A percentile compares a stretch with the other conserved stretches of the same genome.
Conservation (phyloP, 768 basidiomycete species). For the Galerina marginata region DNA sequence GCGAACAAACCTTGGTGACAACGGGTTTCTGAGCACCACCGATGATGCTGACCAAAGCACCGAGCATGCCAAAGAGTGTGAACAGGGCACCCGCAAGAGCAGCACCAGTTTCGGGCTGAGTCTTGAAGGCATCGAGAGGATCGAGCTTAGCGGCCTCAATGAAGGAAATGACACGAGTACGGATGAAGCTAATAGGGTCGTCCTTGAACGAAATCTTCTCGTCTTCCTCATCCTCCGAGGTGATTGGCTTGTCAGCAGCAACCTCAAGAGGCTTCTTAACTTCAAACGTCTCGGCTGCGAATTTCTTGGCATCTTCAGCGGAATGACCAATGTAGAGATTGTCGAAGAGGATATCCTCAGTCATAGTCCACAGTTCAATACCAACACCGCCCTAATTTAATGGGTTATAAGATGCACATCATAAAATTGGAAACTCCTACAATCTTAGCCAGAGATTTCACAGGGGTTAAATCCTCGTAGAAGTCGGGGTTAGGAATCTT, state of each 20-base stretch:
- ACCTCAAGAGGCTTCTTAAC: conserved; percentile 88
- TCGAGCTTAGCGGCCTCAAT: conserved; percentile 76
- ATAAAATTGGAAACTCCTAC: conserved; percentile 44
- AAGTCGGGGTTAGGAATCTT: conserved; percentile 90
- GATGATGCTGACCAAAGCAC: conserved; percentile 77
- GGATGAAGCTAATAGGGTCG: conserved; percentile 82
- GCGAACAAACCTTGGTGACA: conserved; percentile 62
- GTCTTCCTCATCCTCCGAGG: conserved; percentile 52
- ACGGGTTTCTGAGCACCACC: conserved; percentile 75
- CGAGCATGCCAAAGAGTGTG: conserved; percentile 86
- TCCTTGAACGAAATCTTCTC: conserved; percentile 59
- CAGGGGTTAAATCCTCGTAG: conserved; percentile 87
- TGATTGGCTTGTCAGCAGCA: conserved; percentile 59
- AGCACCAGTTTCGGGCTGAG: conserved; percentile 86
- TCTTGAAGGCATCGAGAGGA: conserved; percentile 83
- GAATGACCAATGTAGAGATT: conserved; percentile 96
- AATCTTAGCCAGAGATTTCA: conserved; percentile 86
- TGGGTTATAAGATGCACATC: conserved; percentile 7
- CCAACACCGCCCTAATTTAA: conserved; percentile 81
- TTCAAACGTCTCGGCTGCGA: conserved; percentile 90
- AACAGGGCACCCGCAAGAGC: conserved; percentile 76
- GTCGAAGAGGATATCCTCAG: conserved; percentile 90
- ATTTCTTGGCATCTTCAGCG: conserved; percentile 76
- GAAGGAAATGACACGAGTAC: conserved; percentile 80
- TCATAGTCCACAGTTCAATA: conserved; percentile 99